Evolutionary conservation across 2,329 filamentous ascomycete genomes (phyloP).

Genomic region (Hypoxylon sp.): DNA sequence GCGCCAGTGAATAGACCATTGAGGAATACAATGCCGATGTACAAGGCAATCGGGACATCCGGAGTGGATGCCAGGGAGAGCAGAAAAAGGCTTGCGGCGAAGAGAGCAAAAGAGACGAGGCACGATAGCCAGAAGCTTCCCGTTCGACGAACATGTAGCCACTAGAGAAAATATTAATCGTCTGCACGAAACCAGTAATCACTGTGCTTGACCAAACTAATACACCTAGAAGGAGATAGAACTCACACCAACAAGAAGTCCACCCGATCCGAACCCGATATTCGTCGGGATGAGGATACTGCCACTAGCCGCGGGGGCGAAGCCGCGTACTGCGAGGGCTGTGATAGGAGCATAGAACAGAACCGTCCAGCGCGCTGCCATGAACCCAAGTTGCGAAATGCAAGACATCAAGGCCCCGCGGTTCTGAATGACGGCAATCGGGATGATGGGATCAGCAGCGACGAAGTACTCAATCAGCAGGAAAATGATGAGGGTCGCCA

Average conservation of each 20-base stretch:
- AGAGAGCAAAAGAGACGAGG: conserved; percentile 72
- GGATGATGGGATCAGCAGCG: conserved; percentile 80
- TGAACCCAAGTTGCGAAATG: conserved; percentile 80
- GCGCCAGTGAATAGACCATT: conserved; percentile 83
- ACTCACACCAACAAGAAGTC: conserved; percentile 74
- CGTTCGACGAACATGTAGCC: conserved; percentile 79
- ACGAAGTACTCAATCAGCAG: conserved; percentile 74
- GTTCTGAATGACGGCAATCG: conserved; percentile 77
- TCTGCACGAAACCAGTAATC: not conserved
- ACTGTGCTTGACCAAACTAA: not conserved
- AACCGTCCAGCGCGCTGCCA: conserved; percentile 85
- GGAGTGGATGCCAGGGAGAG: conserved; percentile 70
- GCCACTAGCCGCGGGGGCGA: conserved; percentile 78
- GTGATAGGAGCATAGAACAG: conserved; percentile 87
- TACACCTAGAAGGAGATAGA: not conserved
- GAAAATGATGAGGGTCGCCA: conserved; percentile 67
- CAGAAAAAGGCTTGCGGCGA: conserved; percentile 70
- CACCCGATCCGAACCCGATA: conserved; percentile 81
- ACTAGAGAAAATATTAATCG: conserved; percentile 51
- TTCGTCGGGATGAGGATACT: conserved; percentile 87
- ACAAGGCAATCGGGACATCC: conserved; percentile 64
- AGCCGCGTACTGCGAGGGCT: conserved; percentile 80
- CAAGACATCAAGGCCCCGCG: conserved; percentile 81
- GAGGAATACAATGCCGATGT: conserved; percentile 73
- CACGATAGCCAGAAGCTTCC: conserved; percentile 80